Evolutionary conservation across 768 basidiomycete species (phyloP).

Genomic region (Ramaria rubella): DNA sequence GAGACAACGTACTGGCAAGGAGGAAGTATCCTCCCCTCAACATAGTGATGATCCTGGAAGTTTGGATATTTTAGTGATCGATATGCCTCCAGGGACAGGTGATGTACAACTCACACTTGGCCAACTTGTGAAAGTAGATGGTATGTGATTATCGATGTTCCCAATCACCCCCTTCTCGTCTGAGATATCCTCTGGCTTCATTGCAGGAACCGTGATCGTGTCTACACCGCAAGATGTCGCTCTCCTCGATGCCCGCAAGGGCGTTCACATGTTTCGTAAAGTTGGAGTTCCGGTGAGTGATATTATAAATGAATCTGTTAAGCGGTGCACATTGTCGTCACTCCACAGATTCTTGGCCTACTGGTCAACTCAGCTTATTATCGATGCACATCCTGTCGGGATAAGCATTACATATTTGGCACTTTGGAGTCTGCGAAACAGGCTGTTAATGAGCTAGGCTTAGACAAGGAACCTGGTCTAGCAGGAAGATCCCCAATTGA

Average conservation of each 20-base stretch:
- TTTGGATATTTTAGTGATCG: conserved; percentile 82
- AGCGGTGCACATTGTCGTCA: not conserved
- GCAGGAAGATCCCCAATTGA: conserved; percentile 40
- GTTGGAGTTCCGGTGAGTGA: conserved; percentile 72
- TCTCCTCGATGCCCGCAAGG: conserved; percentile 84
- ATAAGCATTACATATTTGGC: conserved; percentile 64
- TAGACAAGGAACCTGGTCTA: not conserved
- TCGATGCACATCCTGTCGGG: conserved; percentile 65
- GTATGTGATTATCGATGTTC: conserved; percentile 33
- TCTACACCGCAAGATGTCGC: conserved; percentile 96
- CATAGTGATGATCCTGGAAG: conserved; percentile 36
- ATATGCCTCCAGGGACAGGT: conserved; percentile 97
- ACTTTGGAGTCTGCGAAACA: conserved; percentile 58
- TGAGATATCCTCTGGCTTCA: not conserved
- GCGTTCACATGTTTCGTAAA: conserved; percentile 88
- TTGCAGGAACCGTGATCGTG: conserved; percentile 80
- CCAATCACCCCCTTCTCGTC: too few species aligned
- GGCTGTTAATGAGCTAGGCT: conserved; percentile 27
- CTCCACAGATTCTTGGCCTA: conserved; percentile 69
- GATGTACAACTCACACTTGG: conserved; percentile 91
- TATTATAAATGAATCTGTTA: not conserved
- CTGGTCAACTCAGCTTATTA: conserved; percentile 87
- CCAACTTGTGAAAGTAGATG: conserved; percentile 78
- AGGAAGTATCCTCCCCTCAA: conserved; percentile 17
- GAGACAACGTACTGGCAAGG: conserved; percentile 30